Evolutionary conservation across 768 basidiomycete genomes (phyloP), one percentile per base, ranked within the genome.

Genomic region (Hemileccinum impolitum): DNA sequence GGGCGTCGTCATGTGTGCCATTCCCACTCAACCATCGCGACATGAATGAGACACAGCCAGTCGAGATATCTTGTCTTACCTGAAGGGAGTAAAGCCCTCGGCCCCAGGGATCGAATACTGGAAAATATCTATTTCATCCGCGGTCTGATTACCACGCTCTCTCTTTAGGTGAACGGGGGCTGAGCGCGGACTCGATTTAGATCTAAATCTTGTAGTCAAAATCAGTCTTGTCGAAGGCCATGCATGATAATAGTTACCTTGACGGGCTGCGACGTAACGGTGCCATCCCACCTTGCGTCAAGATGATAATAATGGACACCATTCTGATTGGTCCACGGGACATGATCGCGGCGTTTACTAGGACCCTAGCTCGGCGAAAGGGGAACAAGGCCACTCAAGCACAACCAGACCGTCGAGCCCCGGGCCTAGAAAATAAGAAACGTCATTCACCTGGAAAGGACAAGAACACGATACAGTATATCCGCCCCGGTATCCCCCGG

Each of bases 181-280:
- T 41, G 44, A 42, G 31, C 50, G 35, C 35, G 42, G 48, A 25
- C 28, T 40, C 39, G 7, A 17, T 28, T 30, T 5, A 40, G 50
- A 62, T 59, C 56, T 30, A 28, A 43, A 64, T 54, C 53, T 54
- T 23, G 18, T 45, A 52, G 54, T 51, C 50, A 59, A 62, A 65
- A 62, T 51, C 62, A 56, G 40, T 52, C 52, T 53, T 39, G 53
- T 63, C 63, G 63, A 54, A 39, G 52, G 21, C 18, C 47, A n/a
- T 36, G n/a, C 34, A 34, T 21, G 47, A 40, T 31, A 39, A 19
- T 47, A 45, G 44, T 45, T 50, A 13, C 25, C 13, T 40, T 45
- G 45, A 43, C 35, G 28, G 47, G 32, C 18, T 42, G 59, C 51
- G 42, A 42, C 15, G 18, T 8, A 13, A 12, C 19, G 40, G 51